These are phyloP conservation scores for Mercurialis annua DNA, from an alignment of 345 rosid species.

Conservation along the genomic window DNA sequence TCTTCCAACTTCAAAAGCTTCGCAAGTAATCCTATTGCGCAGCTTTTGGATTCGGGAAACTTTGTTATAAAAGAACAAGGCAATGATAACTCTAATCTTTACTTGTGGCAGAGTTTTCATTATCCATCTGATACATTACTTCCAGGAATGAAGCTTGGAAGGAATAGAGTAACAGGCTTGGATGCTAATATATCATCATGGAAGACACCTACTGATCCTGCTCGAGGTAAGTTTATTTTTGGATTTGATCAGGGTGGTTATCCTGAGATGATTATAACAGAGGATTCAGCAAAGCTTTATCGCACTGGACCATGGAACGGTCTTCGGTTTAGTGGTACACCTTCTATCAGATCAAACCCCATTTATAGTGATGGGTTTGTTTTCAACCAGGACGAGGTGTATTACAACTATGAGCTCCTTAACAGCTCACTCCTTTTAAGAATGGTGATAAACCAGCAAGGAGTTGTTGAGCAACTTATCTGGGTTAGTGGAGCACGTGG, in stretches of 20 bases:
- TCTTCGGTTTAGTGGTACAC: neutral
- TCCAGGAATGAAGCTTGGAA: slow-evolving; percentile 11
- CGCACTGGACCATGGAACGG: slow-evolving; percentile 14
- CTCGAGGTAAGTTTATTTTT: slow-evolving; percentile 7
- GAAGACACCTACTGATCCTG: slow-evolving; percentile 10
- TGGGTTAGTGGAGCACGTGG: neutral
- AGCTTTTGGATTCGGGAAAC: slow-evolving; percentile 19
- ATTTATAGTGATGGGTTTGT: slow-evolving; percentile 3
- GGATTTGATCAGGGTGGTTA: slow-evolving; percentile 1
- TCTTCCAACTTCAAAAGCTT: slow-evolving; percentile 9
- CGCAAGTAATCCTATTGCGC: neutral
- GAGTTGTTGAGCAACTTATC: neutral
- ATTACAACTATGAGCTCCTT: neutral
- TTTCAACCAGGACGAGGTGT: slow-evolving; percentile 7
- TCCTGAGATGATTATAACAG: neutral
- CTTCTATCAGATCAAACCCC: neutral
- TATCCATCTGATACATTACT: slow-evolving; percentile 7
- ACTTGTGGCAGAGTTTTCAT: slow-evolving; percentile 9
- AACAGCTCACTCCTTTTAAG: neutral
- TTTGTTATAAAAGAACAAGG: neutral
- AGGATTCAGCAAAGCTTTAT: neutral
- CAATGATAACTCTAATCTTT: neutral
- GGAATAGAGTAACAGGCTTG: slow-evolving; percentile 6
- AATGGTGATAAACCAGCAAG: neutral
- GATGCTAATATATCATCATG: slow-evolving; percentile 4